Percentiles rank a stretch among this genome's conserved stretches.
Evolutionary conservation across 169 alveolate genomes (phyloP).

Genomic region (Eimeria nieschulzi): DNA sequence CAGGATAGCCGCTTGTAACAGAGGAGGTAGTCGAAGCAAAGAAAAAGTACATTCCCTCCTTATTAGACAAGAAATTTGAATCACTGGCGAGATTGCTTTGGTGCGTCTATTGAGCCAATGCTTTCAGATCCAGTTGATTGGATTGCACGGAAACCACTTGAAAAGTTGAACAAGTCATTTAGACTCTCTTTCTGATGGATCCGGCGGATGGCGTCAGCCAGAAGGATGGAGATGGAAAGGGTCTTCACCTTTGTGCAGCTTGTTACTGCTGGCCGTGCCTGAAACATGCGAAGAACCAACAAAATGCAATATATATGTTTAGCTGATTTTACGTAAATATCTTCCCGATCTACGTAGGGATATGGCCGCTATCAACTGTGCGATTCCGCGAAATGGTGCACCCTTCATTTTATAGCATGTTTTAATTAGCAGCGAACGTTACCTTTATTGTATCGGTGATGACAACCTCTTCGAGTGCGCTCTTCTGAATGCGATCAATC

Average conservation of each 20-base stretch:
- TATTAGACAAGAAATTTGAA: too few relatives aligned
- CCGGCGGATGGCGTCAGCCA: slow-evolving; percentile 92
- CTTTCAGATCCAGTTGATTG: too few relatives aligned
- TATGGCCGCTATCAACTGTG: not conserved
- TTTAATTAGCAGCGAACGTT: not conserved
- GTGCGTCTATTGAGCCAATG: too few relatives aligned
- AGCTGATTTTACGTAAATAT: not conserved
- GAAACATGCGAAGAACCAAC: not conserved
- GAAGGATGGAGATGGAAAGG: slow-evolving; percentile 83
- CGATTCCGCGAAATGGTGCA: too few relatives aligned
- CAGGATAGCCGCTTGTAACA: too few relatives aligned
- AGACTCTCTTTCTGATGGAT: slow-evolving; percentile 88
- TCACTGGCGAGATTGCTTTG: too few relatives aligned
- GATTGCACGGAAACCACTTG: slow-evolving; percentile 4
- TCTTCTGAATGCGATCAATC: slow-evolving; percentile 86
- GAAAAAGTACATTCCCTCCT: too few relatives aligned
- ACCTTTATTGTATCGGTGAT: slow-evolving; percentile 91
- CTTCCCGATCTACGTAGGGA: not conserved
- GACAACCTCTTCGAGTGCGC: slow-evolving; percentile 90
- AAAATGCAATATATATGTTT: too few relatives aligned
- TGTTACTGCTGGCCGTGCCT: slow-evolving; percentile 79
- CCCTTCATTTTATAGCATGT: not conserved
- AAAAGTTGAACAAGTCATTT: slow-evolving; percentile 80
- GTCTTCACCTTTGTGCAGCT: slow-evolving; percentile 82
- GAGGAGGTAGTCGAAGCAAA: too few relatives aligned